A percentile compares a stretch with the other conserved stretches of the same genome.
These are phyloP conservation scores for Colletotrichum orbiculare DNA, from an alignment of 2,329 filamentous ascomycete species.

Conservation along the genomic window DNA sequence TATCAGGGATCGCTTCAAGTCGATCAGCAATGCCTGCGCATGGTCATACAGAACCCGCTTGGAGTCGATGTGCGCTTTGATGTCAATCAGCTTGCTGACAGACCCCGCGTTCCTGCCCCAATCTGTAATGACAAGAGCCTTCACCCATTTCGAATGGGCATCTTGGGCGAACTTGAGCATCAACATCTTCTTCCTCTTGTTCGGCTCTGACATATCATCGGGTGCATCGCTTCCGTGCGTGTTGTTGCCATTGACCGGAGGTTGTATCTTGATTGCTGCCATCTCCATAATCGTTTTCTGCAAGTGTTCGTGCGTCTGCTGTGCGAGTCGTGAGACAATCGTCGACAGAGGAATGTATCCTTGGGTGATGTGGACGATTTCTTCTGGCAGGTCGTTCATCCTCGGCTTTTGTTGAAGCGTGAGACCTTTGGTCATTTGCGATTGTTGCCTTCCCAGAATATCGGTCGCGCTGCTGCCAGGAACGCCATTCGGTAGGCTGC, in stretches of 20 bases:
- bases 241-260: slow-evolving; percentile 62
- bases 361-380: slow-evolving; percentile 77
- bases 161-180: slow-evolving; percentile 83
- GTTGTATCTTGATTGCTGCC: slow-evolving; percentile 71
- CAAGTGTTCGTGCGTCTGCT: slow-evolving; percentile 84
- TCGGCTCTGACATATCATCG: slow-evolving; percentile 72
- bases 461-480: slow-evolving; percentile 41
- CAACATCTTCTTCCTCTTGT: slow-evolving; percentile 78
- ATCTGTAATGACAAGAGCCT: slow-evolving; percentile 88
- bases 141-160: slow-evolving; percentile 89
- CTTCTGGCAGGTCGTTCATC: slow-evolving; percentile 70
- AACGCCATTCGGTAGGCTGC: slow-evolving; percentile 42
- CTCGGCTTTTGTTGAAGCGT: slow-evolving; percentile 38
- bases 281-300: slow-evolving; percentile 76
- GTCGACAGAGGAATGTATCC: slow-evolving; percentile 81
- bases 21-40: slow-evolving; percentile 71
- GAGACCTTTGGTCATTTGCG: slow-evolving; percentile 29
- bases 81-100: slow-evolving; percentile 88
- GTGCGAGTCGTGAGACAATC: slow-evolving; percentile 81
- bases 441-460: slow-evolving; percentile 38
- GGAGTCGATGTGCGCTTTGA: slow-evolving; percentile 78
- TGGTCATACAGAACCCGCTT: slow-evolving; percentile 70
- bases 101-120: slow-evolving; percentile 86
- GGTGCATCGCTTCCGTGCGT: slow-evolving; percentile 48
- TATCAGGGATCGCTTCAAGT: slow-evolving; percentile 78